Evolutionary conservation across 176 grass and related monocot species (phyloP).

Genomic region (Oryza punctata): DNA sequence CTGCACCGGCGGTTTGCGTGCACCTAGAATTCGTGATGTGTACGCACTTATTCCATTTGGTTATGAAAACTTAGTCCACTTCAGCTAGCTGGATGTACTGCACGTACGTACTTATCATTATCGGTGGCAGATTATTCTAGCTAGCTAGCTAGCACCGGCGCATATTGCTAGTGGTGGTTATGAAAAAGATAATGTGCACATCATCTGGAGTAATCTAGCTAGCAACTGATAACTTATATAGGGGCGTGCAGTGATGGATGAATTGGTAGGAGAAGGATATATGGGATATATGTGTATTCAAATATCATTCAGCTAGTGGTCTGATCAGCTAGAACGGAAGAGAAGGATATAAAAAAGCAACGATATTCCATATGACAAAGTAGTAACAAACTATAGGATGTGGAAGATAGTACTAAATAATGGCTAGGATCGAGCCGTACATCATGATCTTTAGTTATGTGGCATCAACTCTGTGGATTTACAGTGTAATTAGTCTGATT

Average conservation of each 20-base stretch:
- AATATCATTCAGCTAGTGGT: not conserved
- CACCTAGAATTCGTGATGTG: not conserved
- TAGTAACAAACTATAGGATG: no score
- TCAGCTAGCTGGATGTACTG: not conserved
- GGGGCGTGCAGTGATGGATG: not conserved
- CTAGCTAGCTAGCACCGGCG: not conserved
- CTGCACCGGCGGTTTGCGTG: not conserved
- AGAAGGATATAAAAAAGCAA: not conserved
- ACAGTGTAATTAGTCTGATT: not conserved
- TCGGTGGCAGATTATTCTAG: not conserved
- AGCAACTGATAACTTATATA: conserved; percentile 15
- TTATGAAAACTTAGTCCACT: not conserved
- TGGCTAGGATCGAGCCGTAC: not conserved
- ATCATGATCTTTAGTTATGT: not conserved
- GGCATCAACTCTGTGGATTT: not conserved
- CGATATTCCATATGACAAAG: not conserved
- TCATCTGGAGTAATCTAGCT: not conserved
- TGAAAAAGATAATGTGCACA: not conserved
- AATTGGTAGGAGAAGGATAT: not conserved
- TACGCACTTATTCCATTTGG: not conserved
- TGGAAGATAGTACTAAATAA: no score
- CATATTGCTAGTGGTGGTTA: not conserved
- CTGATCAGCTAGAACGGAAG: not conserved
- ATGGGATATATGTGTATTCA: not conserved
- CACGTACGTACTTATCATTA: not conserved